Conservation (phyloP, 2,329 filamentous ascomycete species). For the Fusarium sp. region DNA sequence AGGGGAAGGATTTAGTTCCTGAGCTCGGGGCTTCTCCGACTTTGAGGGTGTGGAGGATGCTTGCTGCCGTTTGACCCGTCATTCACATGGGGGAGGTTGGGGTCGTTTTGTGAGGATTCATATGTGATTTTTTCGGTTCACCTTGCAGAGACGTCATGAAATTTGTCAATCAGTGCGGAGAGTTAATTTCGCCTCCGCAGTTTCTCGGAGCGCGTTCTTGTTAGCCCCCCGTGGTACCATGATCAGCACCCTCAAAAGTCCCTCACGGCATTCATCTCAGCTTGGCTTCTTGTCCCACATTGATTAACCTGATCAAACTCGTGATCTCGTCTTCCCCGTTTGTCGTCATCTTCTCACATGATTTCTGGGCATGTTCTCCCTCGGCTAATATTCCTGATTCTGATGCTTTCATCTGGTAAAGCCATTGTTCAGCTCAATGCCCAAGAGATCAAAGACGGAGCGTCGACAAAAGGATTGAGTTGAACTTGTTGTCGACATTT, state of each 20-base stretch:
- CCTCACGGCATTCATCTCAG: neutral
- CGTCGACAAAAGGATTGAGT: slow-evolving; percentile 6
- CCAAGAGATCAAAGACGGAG: slow-evolving; percentile 7
- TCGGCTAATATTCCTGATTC: slow-evolving; percentile 19
- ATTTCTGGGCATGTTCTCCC: slow-evolving; percentile 9
- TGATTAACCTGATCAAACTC: neutral
- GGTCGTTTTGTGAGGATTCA: slow-evolving; percentile 14
- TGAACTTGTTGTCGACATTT: neutral
- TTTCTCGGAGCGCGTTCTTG: neutral
- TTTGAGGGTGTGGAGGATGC: neutral
- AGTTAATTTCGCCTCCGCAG: neutral
- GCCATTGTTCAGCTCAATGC: neutral
- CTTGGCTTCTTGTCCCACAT: neutral
- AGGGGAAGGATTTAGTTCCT: neutral
- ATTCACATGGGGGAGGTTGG: neutral
- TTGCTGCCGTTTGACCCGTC: neutral
- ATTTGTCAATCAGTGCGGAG: neutral
- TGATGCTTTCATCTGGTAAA: slow-evolving; percentile 6
- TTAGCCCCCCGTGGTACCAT: neutral
- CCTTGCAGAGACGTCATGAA: slow-evolving; percentile 14
- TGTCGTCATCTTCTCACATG: slow-evolving; percentile 29
- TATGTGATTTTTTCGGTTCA: neutral
- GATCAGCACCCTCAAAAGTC: slow-evolving; percentile 23
- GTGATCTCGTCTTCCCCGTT: neutral
- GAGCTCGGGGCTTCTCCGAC: slow-evolving; percentile 6